Base-by-base conservation (phyloP, 139 green algal genomes). In the Chlamydomonas incerta region DNA sequence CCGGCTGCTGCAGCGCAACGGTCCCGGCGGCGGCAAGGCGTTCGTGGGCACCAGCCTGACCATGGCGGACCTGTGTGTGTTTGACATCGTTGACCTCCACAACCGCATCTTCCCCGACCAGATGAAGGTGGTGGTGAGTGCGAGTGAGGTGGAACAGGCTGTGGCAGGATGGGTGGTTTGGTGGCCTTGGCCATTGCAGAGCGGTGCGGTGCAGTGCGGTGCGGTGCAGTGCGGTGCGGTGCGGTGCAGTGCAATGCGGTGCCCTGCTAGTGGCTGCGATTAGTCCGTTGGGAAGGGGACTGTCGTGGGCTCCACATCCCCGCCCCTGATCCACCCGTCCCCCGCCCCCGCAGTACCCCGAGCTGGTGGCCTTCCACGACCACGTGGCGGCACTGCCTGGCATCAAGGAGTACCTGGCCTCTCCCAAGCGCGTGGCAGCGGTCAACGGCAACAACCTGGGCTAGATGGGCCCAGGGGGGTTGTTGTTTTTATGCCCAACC, bases 71-170 rank as follows among this genome's bases (percentile, higher is more conserved):
- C 60, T 92, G 46, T 50, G 37, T 21, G 29, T 92, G 24, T 94
- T 62, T 8, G 89, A 95, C 65, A 81, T 95, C 26, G 63, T 92
- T 10, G 91, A 94, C 73, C 72, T 95, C 69, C 91, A 92, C 73
- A 20, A 74, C 31, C 86, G 92, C 62, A 90, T 93, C 57, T 93
- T 89, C 52, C 66, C 24, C 20, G 87, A 90, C n/a, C 3, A 92
- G 55, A 87, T 94, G 33, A 67, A 87, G 75, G 67, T 28, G 23
- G 26, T 41, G 74, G 88, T 92, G 66, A 67, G 87, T 35, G 52
- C 1, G 28, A 18, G 31, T n/a, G 46, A 14, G n/a, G n/a, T n/a
- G n/a, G n/a, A n/a, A n/a, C n/a, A n/a, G n/a, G n/a, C n/a, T n/a
- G 11, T 29, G 10, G 11, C 60, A 9, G 26, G 28, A 2, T 17